phyloP scores from a whole-genome alignment of 306 rosid species.

The Castanospermum australe region DNA sequence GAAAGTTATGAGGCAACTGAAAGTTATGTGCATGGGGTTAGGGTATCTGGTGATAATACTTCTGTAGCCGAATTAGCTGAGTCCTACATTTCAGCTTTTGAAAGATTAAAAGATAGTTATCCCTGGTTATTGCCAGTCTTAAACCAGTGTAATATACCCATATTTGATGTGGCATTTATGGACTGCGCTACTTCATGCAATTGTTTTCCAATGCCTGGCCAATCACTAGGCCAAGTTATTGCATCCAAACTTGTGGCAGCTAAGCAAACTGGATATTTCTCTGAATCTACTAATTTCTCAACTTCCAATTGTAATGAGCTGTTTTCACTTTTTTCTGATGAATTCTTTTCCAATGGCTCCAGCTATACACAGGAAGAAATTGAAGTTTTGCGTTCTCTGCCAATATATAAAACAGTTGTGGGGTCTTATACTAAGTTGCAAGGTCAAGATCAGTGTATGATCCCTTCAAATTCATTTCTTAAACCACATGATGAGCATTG shows the following conservation, averaged over 20 bases:
- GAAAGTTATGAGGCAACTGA: slow-evolving; percentile 45
- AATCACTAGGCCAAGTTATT: slow-evolving; percentile 77
- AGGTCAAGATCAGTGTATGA: slow-evolving; percentile 75
- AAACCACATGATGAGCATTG: slow-evolving; percentile 80
- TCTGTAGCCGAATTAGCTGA: slow-evolving; percentile 52
- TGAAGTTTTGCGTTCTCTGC: slow-evolving; percentile 76
- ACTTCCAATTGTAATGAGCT: slow-evolving; percentile 73
- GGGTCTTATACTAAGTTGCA: slow-evolving; percentile 79
- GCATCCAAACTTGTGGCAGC: slow-evolving; percentile 90
- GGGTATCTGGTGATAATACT: slow-evolving; percentile 28
- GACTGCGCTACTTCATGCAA: slow-evolving; percentile 74
- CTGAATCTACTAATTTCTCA: slow-evolving; percentile 65
- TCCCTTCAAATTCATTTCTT: slow-evolving; percentile 81
- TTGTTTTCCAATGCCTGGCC: slow-evolving; percentile 59
- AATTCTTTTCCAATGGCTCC: slow-evolving; percentile 50
- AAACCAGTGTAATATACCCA: slow-evolving; percentile 89
- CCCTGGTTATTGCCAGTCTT: slow-evolving; percentile 84
- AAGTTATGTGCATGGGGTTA: slow-evolving; percentile 32
- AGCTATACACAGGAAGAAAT: slow-evolving; percentile 65
- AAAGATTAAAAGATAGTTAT: slow-evolving; percentile 53
- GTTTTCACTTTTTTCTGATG: slow-evolving; percentile 73
- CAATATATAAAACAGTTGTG: slow-evolving; percentile 85
- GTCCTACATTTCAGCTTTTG: slow-evolving; percentile 63
- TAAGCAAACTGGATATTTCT: slow-evolving; percentile 81
- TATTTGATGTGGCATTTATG: slow-evolving; percentile 72